Base-by-base conservation (phyloP, 139 green algal genomes). In the Micractinium sp. region DNA sequence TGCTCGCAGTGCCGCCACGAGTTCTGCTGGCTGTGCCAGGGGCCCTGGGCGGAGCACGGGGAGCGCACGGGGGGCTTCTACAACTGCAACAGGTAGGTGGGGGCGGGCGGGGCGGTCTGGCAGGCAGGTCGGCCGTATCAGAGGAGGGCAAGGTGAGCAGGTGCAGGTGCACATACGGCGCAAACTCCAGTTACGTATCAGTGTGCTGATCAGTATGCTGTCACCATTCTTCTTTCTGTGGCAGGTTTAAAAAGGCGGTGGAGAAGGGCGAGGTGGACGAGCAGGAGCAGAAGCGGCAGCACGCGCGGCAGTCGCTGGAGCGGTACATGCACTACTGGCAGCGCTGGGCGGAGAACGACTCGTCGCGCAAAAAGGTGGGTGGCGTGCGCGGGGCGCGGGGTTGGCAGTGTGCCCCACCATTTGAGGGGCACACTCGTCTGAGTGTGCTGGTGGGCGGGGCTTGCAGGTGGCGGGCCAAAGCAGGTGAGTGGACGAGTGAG, bases 51-150 rank as follows among this genome's bases (percentile, higher is more conserved):
- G 33, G 95, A 99, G 87, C 98, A 99, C 89, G 97, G 96, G 29
- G 97, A 99, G 92, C 91, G 95, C 69, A 99, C 98, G 0, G 98
- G 98, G 20, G 98, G 98, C 77, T 99, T 96, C 91, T 99, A 99
- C 92, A 93, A 94, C 38, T 99, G 97, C 93, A 99, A 99, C 93
- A 93, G 92, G 94, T 97, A 82, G 0, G 95, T 76, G 69, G 16
- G 31, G 69, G 69, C 60, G 60, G 60, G 60, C 15, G 60, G 60
- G 60, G 15, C 15, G 60, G 60, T n/a, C n/a, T n/a, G n/a, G n/a
- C n/a, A n/a, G n/a, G n/a, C n/a, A n/a, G n/a, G n/a, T n/a, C n/a
- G n/a, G n/a, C n/a, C n/a, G n/a, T n/a, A n/a, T n/a, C n/a, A 9
- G 47, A 56, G 47, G 9, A 56, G 47, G 47, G 47, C 47, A 9